Evolutionary conservation across 2,329 filamentous ascomycete genomes (phyloP), one percentile per base, ranked within the genome.

Genomic region (Cladosporium sp.): DNA sequence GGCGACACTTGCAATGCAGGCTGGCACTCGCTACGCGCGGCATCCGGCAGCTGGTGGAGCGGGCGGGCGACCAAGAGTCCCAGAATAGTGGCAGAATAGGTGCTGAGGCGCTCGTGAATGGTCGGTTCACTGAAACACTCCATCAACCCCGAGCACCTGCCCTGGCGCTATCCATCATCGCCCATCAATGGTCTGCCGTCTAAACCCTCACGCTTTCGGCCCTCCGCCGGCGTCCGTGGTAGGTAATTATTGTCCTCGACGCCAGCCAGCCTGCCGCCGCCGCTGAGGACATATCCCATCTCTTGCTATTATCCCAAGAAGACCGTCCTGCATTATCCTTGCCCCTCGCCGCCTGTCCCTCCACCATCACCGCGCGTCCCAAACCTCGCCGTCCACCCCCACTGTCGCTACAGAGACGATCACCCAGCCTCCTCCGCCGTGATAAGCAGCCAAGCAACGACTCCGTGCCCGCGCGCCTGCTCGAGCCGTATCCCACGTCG

Each of bases 391-490:
- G n/a, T 23, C 40, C 35, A 28, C 61, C 61, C 46, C 61, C 50
- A 63, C 61, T 40, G 61, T 63, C 61, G 61, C 61, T 63, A 63
- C 61, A 44, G 61, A 53, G 23, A 40, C 52, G 31, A 59, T 46
- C 56, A 44, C 56, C 56, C 56, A 59, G 56, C 33, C 50, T 56
- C 50, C 35, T 18, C 58, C 44, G 46, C 31, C 44, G 59, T 56
- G 61, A 63, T 40, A 53, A 44, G 35, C 50, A 46, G 40, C 40
- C 40, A 46, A 46, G 40, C 61, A 44, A 31, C n/a, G 23, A 26
- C 56, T 46, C 55, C 56, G 56, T 59, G 56, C 31, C 35, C 56
- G 37, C 35, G 56, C 26, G 35, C 33, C 37, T 28, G 35, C 33
- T 46, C 33, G 29, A 37, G 55, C 55, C 31, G 21, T 28, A 23